Base-by-base conservation (phyloP, 148 eudicot species). In the Spergularia bocconei region DNA sequence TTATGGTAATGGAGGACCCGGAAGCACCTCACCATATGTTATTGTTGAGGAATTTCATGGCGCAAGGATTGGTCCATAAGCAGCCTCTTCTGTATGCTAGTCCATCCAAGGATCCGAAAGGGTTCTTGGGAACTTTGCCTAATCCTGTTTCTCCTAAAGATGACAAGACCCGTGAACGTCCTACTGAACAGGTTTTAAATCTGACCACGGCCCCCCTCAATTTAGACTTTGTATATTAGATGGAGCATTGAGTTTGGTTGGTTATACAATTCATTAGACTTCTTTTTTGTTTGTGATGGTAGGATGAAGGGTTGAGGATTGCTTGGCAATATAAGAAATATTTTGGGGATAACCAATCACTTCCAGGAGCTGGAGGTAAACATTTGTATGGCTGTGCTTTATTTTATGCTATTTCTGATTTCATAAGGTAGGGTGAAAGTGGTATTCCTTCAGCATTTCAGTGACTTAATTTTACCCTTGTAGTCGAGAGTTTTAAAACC, bases 11-110 rank as follows among this genome's bases (percentile, higher is more conserved):
- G 93, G 98, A 95, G 82, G 98, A 95, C 81, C 78, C 89, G 14
- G 97, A 95, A 86, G 98, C 97, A 59, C 98, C 98, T 38, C 98
- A 95, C 82, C 97, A 92, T 87, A 90, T 95, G 98, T 81, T 95
- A 61, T 82, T 95, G 81, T 78, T 95, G 75, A 90, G 98, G 71
- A 91, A 89, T 87, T 95, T 95, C 73, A 95, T 95, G 98, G 88
- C 97, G 54, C 98, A 95, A 84, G 98, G 98, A 44, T 81, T 95
- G 78, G 76, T 95, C 50, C 98, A 92, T 75, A 85, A 86, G 72
- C 97, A 95, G 73, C 90, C 96, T 74, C 91, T 95, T 77, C 83
- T 95, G 61, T 95, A 87, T 84, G 96, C 97, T 11, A 90, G 97
- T 79, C 97, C 98, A 13, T 79, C 91, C 2, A 85, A 81, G 75